These are phyloP conservation scores for Alternaria burnsii DNA, from an alignment of 2,329 filamentous ascomycete genomes.

Conservation along the genomic window DNA sequence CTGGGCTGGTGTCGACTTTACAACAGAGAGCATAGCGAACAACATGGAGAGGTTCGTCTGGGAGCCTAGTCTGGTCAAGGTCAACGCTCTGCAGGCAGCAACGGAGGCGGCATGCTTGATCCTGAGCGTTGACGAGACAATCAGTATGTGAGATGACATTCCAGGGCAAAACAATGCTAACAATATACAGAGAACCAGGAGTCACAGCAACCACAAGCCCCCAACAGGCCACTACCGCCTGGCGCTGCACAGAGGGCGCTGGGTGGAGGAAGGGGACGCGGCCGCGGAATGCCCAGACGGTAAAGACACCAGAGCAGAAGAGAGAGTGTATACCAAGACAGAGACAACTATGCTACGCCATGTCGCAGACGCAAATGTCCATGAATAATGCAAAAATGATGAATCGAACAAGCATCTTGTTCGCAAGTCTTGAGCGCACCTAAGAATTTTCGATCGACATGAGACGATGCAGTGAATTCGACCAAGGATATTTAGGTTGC, in stretches of 20 bases:
- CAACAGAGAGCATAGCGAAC: constrained; percentile 88
- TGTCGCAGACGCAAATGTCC: constrained; percentile 37
- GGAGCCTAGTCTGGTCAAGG: constrained; percentile 95
- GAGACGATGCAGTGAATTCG: not conserved
- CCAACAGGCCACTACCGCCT: constrained; percentile 69
- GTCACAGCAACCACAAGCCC: constrained; percentile 82
- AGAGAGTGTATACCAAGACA: constrained; percentile 33
- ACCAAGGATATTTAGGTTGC: not conserved
- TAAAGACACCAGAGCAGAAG: constrained; percentile 50
- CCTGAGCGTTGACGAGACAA: constrained; percentile 95
- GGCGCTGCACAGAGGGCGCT: constrained; percentile 87
- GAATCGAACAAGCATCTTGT: constrained; percentile 1
- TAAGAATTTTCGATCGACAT: not conserved
- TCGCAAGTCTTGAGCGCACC: not conserved
- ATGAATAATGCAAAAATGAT: constrained; percentile 43
- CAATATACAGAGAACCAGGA: constrained; percentile 78
- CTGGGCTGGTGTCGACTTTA: constrained; percentile 97
- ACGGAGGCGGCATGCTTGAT: constrained; percentile 96
- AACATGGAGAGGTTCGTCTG: constrained; percentile 97
- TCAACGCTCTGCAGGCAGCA: constrained; percentile 95
- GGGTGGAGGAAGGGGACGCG: constrained; percentile 67
- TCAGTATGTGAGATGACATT: constrained; percentile 65
- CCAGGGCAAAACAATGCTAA: constrained; percentile 24
- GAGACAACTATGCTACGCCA: constrained; percentile 23
- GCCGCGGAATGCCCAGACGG: constrained; percentile 80